These are phyloP conservation scores for Plenodomus lindquistii DNA, from an alignment of 2,329 filamentous ascomycete species.

Conservation along the genomic window DNA sequence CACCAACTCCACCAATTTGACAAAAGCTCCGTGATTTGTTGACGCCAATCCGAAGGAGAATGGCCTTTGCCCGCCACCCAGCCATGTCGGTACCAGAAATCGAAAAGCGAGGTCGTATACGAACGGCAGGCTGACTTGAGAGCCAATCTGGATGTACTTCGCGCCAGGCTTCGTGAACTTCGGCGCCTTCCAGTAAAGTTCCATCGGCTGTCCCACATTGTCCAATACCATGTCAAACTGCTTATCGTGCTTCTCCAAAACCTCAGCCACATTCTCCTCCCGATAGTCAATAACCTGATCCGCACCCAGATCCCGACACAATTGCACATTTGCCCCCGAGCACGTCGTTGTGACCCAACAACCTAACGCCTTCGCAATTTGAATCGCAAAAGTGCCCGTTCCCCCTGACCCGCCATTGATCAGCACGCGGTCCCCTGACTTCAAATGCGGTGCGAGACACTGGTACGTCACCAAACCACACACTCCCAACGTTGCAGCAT, in stretches of 20 bases:
- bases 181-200: conserved; percentile 25
- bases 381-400: conserved; percentile 62
- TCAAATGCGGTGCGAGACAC: conserved; percentile 22
- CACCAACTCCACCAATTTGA: conserved; percentile 57
- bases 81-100: conserved; percentile 32
- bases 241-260: conserved; percentile 50
- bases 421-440: conserved; percentile 55
- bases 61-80: conserved; percentile 55
- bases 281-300: conserved; percentile 66
- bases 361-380: conserved; percentile 64
- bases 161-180: conserved; percentile 16
- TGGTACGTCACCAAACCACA: conserved; percentile 28
- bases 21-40: conserved; percentile 23
- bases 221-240: conserved; percentile 61
- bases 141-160: conserved; percentile 26
- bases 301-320: conserved; percentile 62
- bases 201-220: conserved; percentile 51
- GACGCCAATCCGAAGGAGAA: conserved; percentile 42
- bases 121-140: conserved; percentile 18
- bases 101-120: conserved; percentile 19
- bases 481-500: conserved; percentile 24
- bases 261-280: conserved; percentile 49
- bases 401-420: conserved; percentile 68
- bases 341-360: conserved; percentile 62
- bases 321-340: conserved; percentile 58